Percentiles rank a stretch among this genome's conserved stretches.
These are phyloP conservation scores for Mycena latifolia DNA, from an alignment of 768 basidiomycete genomes.

Conservation along the genomic window DNA sequence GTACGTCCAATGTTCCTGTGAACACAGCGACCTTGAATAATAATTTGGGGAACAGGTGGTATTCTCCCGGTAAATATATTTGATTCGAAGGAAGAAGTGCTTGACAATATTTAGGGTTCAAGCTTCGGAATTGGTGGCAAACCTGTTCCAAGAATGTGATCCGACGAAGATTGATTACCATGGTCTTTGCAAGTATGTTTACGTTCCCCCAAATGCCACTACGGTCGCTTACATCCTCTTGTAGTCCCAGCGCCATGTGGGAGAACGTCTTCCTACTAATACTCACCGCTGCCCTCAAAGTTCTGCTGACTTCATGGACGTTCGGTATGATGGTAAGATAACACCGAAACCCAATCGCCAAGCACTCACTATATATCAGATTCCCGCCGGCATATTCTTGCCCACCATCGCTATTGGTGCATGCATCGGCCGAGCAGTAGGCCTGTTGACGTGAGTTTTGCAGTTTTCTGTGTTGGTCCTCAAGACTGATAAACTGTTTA, in stretches of 20 bases:
- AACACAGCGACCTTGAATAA: background rate
- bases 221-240: conserved; percentile 11
- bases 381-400: conserved; percentile 83
- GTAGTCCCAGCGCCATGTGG: conserved; percentile 73
- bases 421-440: conserved; percentile 77
- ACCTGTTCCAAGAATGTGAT: conserved; percentile 88
- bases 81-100: background rate
- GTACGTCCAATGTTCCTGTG: conserved; percentile 48
- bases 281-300: conserved; percentile 71
- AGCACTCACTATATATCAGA: conserved; percentile 48
- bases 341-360: background rate
- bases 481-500: conserved; percentile 41
- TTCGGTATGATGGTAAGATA: conserved; percentile 79
- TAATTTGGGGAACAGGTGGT: conserved; percentile 61
- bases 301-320: conserved; percentile 78
- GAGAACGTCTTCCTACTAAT: conserved; percentile 77
- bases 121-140: conserved; percentile 85
- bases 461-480: background rate
- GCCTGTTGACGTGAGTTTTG: conserved; percentile 69
- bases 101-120: conserved; percentile 61
- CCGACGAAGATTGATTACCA: conserved; percentile 74
- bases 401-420: conserved; percentile 84
- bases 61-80: conserved; percentile 65
- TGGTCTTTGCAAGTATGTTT: conserved; percentile 83
- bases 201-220: background rate